These are phyloP conservation scores for Senna tora DNA, from an alignment of 306 rosid genomes.

Conservation along the genomic window DNA sequence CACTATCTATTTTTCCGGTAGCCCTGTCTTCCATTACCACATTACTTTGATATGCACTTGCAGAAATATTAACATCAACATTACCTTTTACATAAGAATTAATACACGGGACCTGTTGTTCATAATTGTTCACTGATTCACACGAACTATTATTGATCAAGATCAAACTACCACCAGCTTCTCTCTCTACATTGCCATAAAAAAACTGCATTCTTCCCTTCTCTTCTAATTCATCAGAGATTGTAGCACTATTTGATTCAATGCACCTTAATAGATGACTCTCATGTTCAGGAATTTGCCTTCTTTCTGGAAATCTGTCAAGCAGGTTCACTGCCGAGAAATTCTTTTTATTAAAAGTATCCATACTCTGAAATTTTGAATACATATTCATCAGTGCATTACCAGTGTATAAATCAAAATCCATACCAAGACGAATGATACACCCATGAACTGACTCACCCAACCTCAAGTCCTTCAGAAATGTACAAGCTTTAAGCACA, in stretches of 20 bases:
- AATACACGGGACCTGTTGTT: constrained; percentile 1
- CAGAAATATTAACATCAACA: constrained; percentile 3
- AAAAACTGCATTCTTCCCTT: constrained; percentile 5
- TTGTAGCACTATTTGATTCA: background rate
- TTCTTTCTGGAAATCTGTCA: constrained; percentile 42
- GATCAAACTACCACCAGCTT: constrained; percentile 21
- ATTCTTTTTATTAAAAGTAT: background rate
- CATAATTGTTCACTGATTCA: background rate
- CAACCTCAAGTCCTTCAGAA: constrained; percentile 50
- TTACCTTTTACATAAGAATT: constrained; percentile 14
- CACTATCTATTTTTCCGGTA: constrained; percentile 33
- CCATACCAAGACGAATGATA: constrained; percentile 55
- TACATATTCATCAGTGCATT: constrained; percentile 84
- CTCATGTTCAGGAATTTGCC: background rate
- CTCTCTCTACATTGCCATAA: constrained; percentile 9
- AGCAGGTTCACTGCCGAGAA: constrained; percentile 38
- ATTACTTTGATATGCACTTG: background rate
- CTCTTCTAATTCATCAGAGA: constrained; percentile 11
- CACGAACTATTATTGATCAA: constrained; percentile 13
- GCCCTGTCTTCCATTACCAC: background rate
- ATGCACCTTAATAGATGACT: constrained; percentile 5
- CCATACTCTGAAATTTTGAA: constrained; percentile 49
- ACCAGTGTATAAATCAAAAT: constrained; percentile 65
- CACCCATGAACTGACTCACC: constrained; percentile 69
- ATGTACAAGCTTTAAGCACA: constrained; percentile 66